Evolutionary conservation across 2,329 filamentous ascomycete genomes (phyloP), one percentile per base, ranked within the genome.

Genomic region (Xylariaceae sp.): DNA sequence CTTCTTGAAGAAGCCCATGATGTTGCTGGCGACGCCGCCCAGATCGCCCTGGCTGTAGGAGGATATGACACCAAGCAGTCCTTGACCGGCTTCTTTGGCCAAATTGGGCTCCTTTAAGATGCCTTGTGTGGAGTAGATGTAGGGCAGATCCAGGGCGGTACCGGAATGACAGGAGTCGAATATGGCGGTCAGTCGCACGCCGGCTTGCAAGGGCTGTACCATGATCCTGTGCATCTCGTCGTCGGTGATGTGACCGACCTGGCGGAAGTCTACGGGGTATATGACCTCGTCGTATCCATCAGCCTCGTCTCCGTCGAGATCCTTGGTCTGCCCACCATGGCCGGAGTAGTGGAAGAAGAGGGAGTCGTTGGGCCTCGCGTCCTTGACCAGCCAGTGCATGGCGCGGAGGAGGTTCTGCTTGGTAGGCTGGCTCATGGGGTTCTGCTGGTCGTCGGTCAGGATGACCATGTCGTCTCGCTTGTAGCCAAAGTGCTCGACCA

Each of bases 301-400:
- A 22, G 86, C 82, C 64, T 90, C 86, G 60, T 90, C 86, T 32
- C 85, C 85, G 58, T 89, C 83, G 19, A 77, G 57, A 60, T 90
- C 86, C 54, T 83, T 76, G 6, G 84, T 86, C 65, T 89, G 86
- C 49, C 86, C 86, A 55, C 86, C 86, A 61, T 89, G 86, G 33
- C 86, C 90, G 32, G 91, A 95, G 66, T 95, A 97, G 69, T 97
- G 92, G 73, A 97, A 96, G 71, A 97, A 97, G 6, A 97, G 77
- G 4, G 92, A 95, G 64, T 97, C 92, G 63, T 96, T 95, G 0
- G 90, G 87, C 47, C 80, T 80, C 4, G 92, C 91, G 62, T 95
- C 91, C 69, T 95, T 95, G 47, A 96, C 89, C 17, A 97, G 73
- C 92, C 92, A 97, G 65, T 96, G 91, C 92, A 97, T 97, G 22